phyloP scores from a whole-genome alignment of 257 asterid species.

The Sherardia arvensis region DNA sequence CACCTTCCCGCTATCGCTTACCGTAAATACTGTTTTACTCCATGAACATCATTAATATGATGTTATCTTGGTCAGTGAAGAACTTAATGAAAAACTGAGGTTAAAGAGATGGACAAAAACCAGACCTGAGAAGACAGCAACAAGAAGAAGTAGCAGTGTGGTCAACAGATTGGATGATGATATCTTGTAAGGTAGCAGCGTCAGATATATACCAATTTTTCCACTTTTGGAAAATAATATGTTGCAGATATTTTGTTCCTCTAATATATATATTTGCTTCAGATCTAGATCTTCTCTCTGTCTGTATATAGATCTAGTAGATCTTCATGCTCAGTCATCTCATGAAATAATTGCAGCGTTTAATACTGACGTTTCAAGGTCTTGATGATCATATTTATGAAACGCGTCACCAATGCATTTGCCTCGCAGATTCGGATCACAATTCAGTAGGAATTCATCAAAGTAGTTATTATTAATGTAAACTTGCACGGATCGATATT shows the following conservation, averaged over 20 bases:
- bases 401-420: neutral
- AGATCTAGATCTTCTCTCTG: no score
- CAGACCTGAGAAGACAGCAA: neutral
- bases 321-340: no score
- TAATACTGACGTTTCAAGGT: neutral
- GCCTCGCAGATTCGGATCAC: neutral
- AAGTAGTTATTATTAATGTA: no score
- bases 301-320: no score
- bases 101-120: neutral
- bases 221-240: neutral
- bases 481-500: no score
- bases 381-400: neutral
- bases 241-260: neutral
- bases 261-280: no score
- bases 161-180: neutral
- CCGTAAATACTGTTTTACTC: no score
- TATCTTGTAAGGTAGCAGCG: neutral
- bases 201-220: neutral
- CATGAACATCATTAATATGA: no score
- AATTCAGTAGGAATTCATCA: neutral
- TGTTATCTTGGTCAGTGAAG: no score
- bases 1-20: no score
- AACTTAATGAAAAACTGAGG: conserved; percentile 7
- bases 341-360: neutral
- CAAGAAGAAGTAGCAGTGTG: neutral